Evolutionary conservation across 2,329 filamentous ascomycete species (phyloP), one percentile per base, ranked within the genome.

Genomic region (Curvularia sp.): DNA sequence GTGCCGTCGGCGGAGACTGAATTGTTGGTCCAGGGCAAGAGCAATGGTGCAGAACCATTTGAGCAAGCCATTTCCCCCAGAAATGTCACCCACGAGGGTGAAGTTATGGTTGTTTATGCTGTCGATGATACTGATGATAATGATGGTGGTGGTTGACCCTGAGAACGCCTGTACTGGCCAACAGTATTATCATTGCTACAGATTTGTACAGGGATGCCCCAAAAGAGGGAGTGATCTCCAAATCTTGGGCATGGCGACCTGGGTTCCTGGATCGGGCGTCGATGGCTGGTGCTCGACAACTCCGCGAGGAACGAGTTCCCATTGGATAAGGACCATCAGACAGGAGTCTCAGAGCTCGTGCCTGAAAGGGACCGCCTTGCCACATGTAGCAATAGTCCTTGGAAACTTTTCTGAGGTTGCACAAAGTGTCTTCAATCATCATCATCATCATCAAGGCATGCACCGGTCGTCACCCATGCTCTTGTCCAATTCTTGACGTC

Each of bases 11-110:
- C 54, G 8, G 63, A 61, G 21, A 62, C 59, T 21, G 63, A 55
- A 36, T 63, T 59, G 53, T 66, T 66, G 15, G 63, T 56, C 63
- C 63, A 66, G 3, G 63, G 63, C 41, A 66, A 23, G 10, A 66
- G 52, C 58, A 66, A 51, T 42, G 63, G 61, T 45, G 38, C 56
- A 12, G 63, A 65, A 53, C 63, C 60, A 39, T 65, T 65, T 27
- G 63, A 34, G 43, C 63, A 65, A 28, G 60, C 62, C 62, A 65
- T 65, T 9, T 39, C 30, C n/a, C 53, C 55, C 36, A 46, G 19
- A 10, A 45, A 19, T 39, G 30, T 19, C 54, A 52, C 49, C 36
- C 30, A 28, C 10, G 21, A 47, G 30, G n/a, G 42, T 28, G 41
- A 23, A 42, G 10, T 53, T 30, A 23, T 23, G 18, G 43, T 56